Conservation (phyloP, 352 stramenopile species). For the Pythium biforme region DNA sequence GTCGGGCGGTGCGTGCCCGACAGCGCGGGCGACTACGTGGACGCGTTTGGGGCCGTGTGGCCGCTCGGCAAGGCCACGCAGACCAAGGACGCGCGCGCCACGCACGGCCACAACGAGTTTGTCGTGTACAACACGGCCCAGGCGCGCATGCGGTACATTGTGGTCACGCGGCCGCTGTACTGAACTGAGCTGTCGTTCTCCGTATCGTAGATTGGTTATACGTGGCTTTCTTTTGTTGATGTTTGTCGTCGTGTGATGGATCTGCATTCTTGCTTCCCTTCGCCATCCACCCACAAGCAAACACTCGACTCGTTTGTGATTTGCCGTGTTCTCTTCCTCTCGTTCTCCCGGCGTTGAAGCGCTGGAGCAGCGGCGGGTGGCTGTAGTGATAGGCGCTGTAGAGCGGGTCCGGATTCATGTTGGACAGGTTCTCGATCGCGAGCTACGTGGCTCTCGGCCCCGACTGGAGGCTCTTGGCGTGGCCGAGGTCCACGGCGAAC, state of each 20-base stretch:
- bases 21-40: conserved; percentile 46
- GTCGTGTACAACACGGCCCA: conserved; percentile 85
- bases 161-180: conserved; percentile 29
- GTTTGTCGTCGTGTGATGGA: neutral
- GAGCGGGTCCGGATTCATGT: conserved; percentile 94
- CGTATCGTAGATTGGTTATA: conserved; percentile 8
- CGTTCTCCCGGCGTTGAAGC: conserved; percentile 85
- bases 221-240: conserved; percentile 3
- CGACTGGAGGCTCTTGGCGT: conserved; percentile 89
- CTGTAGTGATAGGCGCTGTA: conserved; percentile 98
- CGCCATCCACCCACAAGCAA: neutral
- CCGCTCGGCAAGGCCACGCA: conserved; percentile 60
- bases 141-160: conserved; percentile 81
- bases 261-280: neutral
- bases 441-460: conserved; percentile 98
- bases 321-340: conserved; percentile 42
- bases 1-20: conserved; percentile 62
- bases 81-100: conserved; percentile 45
- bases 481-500: conserved; percentile 92
- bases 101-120: conserved; percentile 78
- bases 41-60: conserved; percentile 58
- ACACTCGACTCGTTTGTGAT: neutral
- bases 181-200: conserved; percentile 7
- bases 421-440: conserved; percentile 95
- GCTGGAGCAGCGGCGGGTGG: conserved; percentile 95